Evolutionary conservation across 2,329 filamentous ascomycete species (phyloP).

Genomic region (Fusarium brachygibbosum): DNA sequence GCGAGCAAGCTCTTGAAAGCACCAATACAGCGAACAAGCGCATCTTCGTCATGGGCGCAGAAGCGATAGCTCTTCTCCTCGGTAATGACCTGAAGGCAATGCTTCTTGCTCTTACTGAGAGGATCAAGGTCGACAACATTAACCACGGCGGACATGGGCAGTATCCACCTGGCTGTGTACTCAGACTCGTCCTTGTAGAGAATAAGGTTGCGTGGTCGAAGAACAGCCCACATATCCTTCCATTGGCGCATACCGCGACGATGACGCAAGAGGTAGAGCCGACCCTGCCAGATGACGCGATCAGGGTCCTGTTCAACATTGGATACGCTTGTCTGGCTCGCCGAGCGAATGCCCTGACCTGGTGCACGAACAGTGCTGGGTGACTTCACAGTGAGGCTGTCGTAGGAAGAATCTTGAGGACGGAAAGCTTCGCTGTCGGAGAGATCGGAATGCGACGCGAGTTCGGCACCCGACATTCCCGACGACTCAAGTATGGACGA

Average conservation of each 20-base stretch:
- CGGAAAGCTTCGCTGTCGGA: slow-evolving; percentile 75
- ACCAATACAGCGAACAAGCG: slow-evolving; percentile 85
- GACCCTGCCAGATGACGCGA: slow-evolving; percentile 93
- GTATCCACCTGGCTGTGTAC: slow-evolving; percentile 86
- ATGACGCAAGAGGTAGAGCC: slow-evolving; percentile 85
- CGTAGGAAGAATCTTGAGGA: slow-evolving; percentile 65
- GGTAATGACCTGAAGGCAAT: slow-evolving; percentile 92
- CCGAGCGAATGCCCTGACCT: slow-evolving; percentile 63
- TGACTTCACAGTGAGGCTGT: slow-evolving; percentile 61
- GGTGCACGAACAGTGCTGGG: slow-evolving; percentile 51
- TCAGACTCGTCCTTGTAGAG: slow-evolving; percentile 95
- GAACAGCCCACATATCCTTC: slow-evolving; percentile 94
- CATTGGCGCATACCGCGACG: slow-evolving; percentile 89
- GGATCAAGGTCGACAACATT: slow-evolving; percentile 94
- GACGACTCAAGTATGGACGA: slow-evolving; percentile 76
- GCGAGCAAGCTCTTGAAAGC: slow-evolving; percentile 89
- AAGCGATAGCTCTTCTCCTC: slow-evolving; percentile 89
- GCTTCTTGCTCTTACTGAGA: slow-evolving; percentile 83
- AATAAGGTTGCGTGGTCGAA: slow-evolving; percentile 85
- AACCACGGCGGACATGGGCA: slow-evolving; percentile 83
- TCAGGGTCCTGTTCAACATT: slow-evolving; percentile 76
- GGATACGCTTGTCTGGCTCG: slow-evolving; percentile 72
- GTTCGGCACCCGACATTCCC: slow-evolving; percentile 72
- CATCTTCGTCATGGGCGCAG: slow-evolving; percentile 83
- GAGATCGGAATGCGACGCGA: slow-evolving; percentile 88